phyloP scores from a whole-genome alignment of 306 rosid species.

The Vicia faba region DNA sequence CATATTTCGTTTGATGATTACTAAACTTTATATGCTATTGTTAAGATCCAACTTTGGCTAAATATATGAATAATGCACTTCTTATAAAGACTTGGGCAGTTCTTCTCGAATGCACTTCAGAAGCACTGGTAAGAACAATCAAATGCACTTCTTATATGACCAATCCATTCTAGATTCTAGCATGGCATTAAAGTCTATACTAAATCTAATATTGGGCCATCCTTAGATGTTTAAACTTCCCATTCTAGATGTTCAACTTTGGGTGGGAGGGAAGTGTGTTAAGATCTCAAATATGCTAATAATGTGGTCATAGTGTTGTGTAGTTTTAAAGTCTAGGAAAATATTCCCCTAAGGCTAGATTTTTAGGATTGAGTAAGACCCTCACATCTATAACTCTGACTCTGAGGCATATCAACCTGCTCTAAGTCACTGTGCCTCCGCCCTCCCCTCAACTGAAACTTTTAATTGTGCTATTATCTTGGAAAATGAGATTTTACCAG shows the following conservation, averaged over 20 bases:
- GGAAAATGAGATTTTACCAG: not conserved
- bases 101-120: too few species aligned
- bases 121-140: too few species aligned
- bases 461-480: not conserved
- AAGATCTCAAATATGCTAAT: too few species aligned
- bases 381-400: not conserved
- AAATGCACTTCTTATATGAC: not conserved
- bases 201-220: slow-evolving; percentile 5
- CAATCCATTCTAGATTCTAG: not conserved
- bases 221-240: not conserved
- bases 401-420: not conserved
- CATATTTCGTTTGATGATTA: slow-evolving; percentile 22
- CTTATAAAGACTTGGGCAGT: not conserved
- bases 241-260: not conserved
- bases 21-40: slow-evolving; percentile 5
- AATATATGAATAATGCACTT: not conserved
- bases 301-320: too few species aligned
- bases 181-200: not conserved
- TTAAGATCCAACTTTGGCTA: slow-evolving; percentile 1
- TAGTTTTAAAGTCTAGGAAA: not conserved
- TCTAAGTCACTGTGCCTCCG: not conserved
- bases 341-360: not conserved
- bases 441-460: not conserved
- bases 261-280: too few species aligned
- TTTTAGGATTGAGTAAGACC: not conserved